Evolutionary conservation across 2,329 filamentous ascomycete species (phyloP), one percentile per base, ranked within the genome.

Genomic region (Periconia sp.): DNA sequence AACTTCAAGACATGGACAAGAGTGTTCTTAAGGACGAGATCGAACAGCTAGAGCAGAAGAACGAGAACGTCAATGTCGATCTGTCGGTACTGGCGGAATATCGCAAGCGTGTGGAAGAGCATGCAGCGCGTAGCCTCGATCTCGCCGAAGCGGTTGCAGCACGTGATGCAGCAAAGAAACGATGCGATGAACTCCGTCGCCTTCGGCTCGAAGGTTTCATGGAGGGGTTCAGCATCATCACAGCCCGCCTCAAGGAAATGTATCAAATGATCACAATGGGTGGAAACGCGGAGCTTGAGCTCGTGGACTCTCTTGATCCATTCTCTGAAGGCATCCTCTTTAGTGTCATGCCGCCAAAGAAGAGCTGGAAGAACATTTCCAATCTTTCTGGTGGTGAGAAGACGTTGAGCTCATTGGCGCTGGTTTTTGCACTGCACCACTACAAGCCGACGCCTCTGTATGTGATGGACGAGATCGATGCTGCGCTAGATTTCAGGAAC

Each of bases 261-360:
- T 99, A 99, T 74, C 94, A 99, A 69, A 96, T 99, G 92, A 99
- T 99, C 69, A 99, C 94, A 16, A 97, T 99, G 91, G 94, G 94
- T 49, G 94, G 94, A 42, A 99, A 99, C 61, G 94, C 94, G 0
- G 94, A 99, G 74, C 82, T 99, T 10, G 95, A 99, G 71, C 84
- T 99, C 17, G 94, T 99, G 28, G 94, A 99, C 75, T 92, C 87
- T 13, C 78, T 99, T 3, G 95, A 99, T 68, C 94, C 94, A 0
- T 99, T 99, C 77, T 91, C 88, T 5, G 94, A 99, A 72, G 94
- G 94, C 18, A 97, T 99, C 50, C 70, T 96, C 34, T 99, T 99
- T 77, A 92, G 87, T 42, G 95, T 99, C 55, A 99, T 99, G 94
- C 95, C 94, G 36, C 94, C 94, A 10, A 99, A 99, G 83, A 99